Evolutionary conservation across 371 early-diverging fungal species (phyloP).

Genomic region (Mortierella polycephala): DNA sequence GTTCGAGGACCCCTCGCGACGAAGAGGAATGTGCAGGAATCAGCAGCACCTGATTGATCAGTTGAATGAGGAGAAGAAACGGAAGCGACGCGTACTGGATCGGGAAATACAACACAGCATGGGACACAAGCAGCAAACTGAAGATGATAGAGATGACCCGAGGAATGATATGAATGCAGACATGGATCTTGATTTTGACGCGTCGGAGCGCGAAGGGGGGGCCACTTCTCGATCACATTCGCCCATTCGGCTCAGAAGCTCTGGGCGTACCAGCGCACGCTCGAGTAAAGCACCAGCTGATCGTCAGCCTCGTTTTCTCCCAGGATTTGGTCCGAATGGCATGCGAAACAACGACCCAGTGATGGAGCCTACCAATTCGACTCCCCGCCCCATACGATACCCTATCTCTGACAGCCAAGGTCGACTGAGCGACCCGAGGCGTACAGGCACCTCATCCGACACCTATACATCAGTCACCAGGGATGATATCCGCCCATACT

Average conservation of each 20-base stretch:
- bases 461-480: no score
- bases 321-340: constrained; percentile 44
- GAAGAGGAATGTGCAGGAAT: constrained; percentile 9
- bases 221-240: constrained; percentile 12
- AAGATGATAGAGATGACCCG: neutral
- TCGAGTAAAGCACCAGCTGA: neutral
- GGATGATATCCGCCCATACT: constrained; percentile 3
- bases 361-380: neutral
- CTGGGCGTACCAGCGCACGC: neutral
- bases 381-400: constrained; percentile 4
- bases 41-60: constrained; percentile 46
- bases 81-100: constrained; percentile 31
- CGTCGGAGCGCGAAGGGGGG: neutral
- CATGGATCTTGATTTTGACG: constrained; percentile 9
- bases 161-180: constrained; percentile 26
- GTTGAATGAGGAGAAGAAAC: constrained; percentile 35
- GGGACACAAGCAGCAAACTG: constrained; percentile 14
- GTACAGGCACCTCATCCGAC: neutral
- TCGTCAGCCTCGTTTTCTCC: constrained; percentile 44
- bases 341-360: constrained; percentile 4
- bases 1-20: constrained; percentile 3
- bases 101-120: constrained; percentile 35
- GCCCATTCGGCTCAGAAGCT: neutral
- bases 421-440: constrained; percentile 14
- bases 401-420: constrained; percentile 12